A percentile compares a stretch with the other conserved stretches of the same genome.
Conservation (phyloP, 768 basidiomycete genomes). For the Trametes sanguinea region DNA sequence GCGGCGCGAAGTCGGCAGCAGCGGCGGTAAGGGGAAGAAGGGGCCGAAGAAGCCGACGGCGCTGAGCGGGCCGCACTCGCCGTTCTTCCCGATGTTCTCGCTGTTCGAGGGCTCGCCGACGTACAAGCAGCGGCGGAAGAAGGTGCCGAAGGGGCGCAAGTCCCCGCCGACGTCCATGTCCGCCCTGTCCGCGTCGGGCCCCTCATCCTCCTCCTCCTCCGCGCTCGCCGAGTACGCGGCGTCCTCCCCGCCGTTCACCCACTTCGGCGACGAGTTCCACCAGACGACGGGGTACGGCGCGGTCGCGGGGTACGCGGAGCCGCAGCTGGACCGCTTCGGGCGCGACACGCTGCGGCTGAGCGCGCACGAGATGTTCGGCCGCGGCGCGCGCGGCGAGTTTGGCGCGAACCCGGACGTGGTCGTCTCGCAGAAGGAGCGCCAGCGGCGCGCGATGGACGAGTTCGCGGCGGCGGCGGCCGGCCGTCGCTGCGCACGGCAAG, state of each 20-base stretch:
- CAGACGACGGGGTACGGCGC: background rate
- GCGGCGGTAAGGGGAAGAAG: background rate
- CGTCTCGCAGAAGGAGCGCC: conserved; percentile 34
- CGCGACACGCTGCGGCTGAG: conserved; percentile 39
- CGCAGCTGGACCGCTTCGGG: conserved; percentile 36
- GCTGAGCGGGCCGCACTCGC: conserved; percentile 32
- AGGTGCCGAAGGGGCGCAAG: conserved; percentile 49
- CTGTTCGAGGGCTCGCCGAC: conserved; percentile 81
- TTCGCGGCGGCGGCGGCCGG: background rate
- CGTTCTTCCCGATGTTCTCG: conserved; percentile 69
- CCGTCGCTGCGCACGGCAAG: background rate
- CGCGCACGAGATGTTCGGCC: conserved; percentile 67
- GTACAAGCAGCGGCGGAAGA: conserved; percentile 89
- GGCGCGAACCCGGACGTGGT: conserved; percentile 35
- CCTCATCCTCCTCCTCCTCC: background rate
- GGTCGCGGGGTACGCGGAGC: conserved; percentile 22
- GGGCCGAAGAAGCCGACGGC: conserved; percentile 27
- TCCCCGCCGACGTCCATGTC: conserved; percentile 19
- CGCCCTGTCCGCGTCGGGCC: background rate
- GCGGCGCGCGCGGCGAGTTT: conserved; percentile 61
- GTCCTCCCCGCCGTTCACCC: background rate
- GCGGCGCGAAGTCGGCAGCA: conserved; percentile 14
- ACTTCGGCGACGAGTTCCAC: background rate
- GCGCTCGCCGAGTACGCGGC: background rate
- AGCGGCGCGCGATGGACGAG: conserved; percentile 32